Percentiles rank a stretch among this genome's conserved stretches.
Evolutionary conservation across 75 land plant genomes (phyloP).

Genomic region (Selaginella tamariscina): DNA sequence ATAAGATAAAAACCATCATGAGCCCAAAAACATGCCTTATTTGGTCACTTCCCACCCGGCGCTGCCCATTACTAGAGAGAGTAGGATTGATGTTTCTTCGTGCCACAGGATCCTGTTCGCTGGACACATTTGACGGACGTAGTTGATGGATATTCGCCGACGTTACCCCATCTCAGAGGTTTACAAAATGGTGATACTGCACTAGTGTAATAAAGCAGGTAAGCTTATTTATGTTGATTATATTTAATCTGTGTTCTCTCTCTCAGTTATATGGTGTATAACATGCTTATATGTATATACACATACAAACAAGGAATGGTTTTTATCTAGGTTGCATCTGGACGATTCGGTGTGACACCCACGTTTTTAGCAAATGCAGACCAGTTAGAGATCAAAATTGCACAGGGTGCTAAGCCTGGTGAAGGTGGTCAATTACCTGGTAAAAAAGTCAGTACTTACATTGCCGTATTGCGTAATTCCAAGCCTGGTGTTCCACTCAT

Average conservation of each 20-base stretch:
- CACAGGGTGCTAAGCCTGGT: slow-evolving; percentile 99
- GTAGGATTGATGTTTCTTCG: background rate
- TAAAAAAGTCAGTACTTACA: slow-evolving; percentile 95
- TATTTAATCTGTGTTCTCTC: slow-evolving; percentile 3
- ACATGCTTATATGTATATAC: background rate
- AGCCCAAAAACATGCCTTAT: too few species aligned
- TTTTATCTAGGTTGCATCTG: slow-evolving; percentile 77
- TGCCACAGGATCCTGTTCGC: slow-evolving; percentile 85
- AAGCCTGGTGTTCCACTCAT: slow-evolving; percentile 98
- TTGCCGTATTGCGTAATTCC: slow-evolving; percentile 81
- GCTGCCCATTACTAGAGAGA: too few species aligned
- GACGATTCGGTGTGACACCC: slow-evolving; percentile 97
- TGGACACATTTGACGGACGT: slow-evolving; percentile 92
- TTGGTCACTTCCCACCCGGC: too few species aligned
- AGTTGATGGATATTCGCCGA: slow-evolving; percentile 88
- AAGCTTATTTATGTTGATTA: background rate
- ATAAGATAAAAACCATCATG: too few species aligned
- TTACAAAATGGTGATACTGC: slow-evolving; percentile 98
- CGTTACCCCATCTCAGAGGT: slow-evolving; percentile 94
- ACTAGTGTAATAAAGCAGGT: slow-evolving; percentile 99
- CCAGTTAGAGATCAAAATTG: slow-evolving; percentile 94
- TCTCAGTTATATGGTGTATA: background rate
- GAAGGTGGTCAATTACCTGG: slow-evolving; percentile 99
- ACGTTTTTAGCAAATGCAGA: slow-evolving; percentile 91
- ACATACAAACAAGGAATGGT: too few species aligned